Evolutionary conservation across 2,329 filamentous ascomycete species (phyloP).

Genomic region (Pezicula carpinea): DNA sequence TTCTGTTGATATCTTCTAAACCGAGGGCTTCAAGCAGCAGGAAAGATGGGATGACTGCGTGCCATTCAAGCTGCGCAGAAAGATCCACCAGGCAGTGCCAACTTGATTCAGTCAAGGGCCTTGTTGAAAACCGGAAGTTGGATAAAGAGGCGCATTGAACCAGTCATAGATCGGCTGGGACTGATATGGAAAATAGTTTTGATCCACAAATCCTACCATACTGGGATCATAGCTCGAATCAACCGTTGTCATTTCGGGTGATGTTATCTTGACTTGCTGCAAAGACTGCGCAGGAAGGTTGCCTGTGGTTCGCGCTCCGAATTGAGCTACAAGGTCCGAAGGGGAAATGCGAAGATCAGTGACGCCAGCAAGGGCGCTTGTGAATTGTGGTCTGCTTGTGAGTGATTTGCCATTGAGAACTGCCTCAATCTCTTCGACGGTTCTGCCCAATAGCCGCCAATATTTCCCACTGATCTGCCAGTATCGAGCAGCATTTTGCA

Average conservation of each 20-base stretch:
- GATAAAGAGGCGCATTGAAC: not conserved
- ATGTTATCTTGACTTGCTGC: not conserved
- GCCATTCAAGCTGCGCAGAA: not conserved
- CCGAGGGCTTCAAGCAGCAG: not conserved
- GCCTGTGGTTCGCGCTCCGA: not conserved
- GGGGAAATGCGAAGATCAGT: not conserved
- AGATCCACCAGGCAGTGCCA: not conserved
- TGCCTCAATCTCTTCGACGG: not conserved
- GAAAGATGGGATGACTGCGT: too few species aligned
- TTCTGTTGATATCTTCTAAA: too few species aligned
- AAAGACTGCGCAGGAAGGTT: too few species aligned
- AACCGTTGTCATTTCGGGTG: not conserved
- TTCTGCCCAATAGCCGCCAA: not conserved
- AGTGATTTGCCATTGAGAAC: not conserved
- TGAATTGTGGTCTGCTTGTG: not conserved
- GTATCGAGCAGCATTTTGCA: not conserved
- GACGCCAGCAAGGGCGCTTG: not conserved
- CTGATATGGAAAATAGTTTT: not conserved
- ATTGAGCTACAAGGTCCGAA: not conserved
- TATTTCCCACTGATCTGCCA: slow-evolving; percentile 1
- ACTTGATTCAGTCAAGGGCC: not conserved
- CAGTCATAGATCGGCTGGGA: not conserved
- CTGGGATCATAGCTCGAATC: not conserved
- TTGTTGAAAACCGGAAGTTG: slow-evolving; percentile 1
- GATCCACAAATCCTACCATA: not conserved